Conservation (phyloP, 2,329 filamentous ascomycete species). For the Xylariomycetidae sp. region DNA sequence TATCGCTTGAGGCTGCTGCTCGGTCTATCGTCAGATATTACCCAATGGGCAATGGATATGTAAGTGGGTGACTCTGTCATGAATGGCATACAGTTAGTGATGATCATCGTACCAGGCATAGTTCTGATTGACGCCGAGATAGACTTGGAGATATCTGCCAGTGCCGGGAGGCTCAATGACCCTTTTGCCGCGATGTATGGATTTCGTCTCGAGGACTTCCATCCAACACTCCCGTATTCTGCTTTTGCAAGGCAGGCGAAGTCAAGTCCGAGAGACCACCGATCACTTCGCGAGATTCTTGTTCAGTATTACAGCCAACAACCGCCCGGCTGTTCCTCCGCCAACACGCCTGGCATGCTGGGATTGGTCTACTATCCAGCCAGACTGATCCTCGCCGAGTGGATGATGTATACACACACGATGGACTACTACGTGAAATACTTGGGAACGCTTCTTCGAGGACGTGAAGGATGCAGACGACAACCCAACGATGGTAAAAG, state of each 20-base stretch:
- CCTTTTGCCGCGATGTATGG: neutral
- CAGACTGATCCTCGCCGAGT: neutral
- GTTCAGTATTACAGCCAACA: neutral
- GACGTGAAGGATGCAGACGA: neutral
- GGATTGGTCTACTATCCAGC: neutral
- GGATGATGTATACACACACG: neutral
- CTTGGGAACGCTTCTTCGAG: neutral
- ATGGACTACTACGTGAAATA: conserved; percentile 1
- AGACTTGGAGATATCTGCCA: neutral
- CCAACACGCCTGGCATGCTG: neutral
- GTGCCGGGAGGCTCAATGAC: neutral
- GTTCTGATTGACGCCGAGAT: neutral
- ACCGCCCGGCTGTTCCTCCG: neutral
- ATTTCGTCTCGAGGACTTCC: neutral
- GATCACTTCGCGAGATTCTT: neutral
- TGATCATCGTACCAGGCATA: neutral
- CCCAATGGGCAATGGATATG: neutral
- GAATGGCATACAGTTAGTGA: neutral
- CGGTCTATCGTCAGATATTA: neutral
- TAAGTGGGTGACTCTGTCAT: too few relatives aligned
- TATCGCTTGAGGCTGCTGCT: neutral
- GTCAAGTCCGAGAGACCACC: neutral
- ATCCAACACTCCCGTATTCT: too few relatives aligned
- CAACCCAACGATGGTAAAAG: neutral
- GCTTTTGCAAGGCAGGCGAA: neutral